Base-by-base conservation (phyloP, 495 filamentous ascomycete genomes). In the Lasiosphaeria miniovina region DNA sequence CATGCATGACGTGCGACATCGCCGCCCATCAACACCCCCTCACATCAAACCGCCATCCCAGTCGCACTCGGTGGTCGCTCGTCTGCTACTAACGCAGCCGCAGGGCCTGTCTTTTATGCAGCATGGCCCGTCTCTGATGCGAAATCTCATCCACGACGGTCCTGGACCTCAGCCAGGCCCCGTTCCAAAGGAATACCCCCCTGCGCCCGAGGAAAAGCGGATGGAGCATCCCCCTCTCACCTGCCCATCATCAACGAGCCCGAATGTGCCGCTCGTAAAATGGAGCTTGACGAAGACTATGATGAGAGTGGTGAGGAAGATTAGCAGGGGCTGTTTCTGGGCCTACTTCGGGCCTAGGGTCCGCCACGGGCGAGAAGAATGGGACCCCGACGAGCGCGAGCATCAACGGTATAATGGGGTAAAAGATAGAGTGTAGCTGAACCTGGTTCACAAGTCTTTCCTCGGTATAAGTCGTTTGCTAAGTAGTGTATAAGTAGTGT, bases 281-380 rank as follows among this genome's bases (percentile, higher is more conserved):
- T 98, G 87, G 94, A 98, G 31, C 88, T 98, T 48, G 94, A 98
- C 69, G 93, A 98, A 72, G 86, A 96, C 61, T 96, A 98, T 61
- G 83, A 87, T 64, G 93, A 96, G 71, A 92, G 95, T 63, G 91
- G 90, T 35, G 93, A 96, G 61, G 88, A 96, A 52, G 92, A 96
- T 74, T 84, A 87, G 75, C 76, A 3, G 77, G 75, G 12, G 65
- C 73, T 58, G 56, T 65, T 33, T 73, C 75, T 1, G 76, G 65
- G 0, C 50, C 68, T 33, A 48, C 65, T 2, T 68, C 72, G 4
- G 65, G 66, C 11, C 59, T 69, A 3, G 61, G 52, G 24, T 62
- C 72, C 12, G 57, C 71, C 9, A 56, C 69, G 17, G 61, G 71
- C n/a, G 77, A 80, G 8, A 80, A 80, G 70, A 80, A 74, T 43